Evolutionary conservation across 345 rosid species (phyloP), one percentile per base, ranked within the genome.

Genomic region (Rhodamnia argentea): DNA sequence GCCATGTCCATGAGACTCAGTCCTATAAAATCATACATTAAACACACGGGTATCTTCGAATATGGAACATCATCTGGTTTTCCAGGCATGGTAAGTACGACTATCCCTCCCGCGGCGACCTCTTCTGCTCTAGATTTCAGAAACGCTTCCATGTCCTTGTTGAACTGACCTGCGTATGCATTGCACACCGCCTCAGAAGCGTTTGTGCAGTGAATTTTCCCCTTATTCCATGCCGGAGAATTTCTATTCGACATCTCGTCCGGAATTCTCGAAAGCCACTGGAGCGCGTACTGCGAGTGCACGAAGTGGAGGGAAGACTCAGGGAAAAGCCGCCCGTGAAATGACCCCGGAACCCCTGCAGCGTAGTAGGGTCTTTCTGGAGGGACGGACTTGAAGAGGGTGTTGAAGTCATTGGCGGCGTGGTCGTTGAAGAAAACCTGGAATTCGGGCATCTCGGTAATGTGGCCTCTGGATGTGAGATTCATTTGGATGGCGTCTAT

Each of bases 331-430:
- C 85, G 40, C 32, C 85, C 85, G 0, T 83, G 60, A 40, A 83
- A 83, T 7, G 85, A 83, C 47, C 47, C 70, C 0, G 60, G 93
- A 55, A 92, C n/a, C 4, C 85, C 85, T 0, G 85, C 60, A 6
- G 85, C 52, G 40, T 37, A 83, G 47, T 52, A 53, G n/a, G 60
- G 60, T 52, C 13, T 52, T 23, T 83, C 60, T 40, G 42, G 85
- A 13, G 62, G 60, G 42, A 52, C 52, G 85, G 85, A 55, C 59
- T 32, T 32, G 85, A 83, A 83, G 60, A 83, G 85, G 47, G 62
- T 83, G 64, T 83, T 83, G 70, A 93, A 93, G 88, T 93, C 96
- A 84, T 93, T 93, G 22, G 87, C 32, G 2, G 92, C 62, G 10
- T 86, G 90, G 76, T 92, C 96, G 29, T 89, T 92, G 89, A 83